phyloP scores from a whole-genome alignment of 495 filamentous ascomycete genomes.

The Tuber magnatum region DNA sequence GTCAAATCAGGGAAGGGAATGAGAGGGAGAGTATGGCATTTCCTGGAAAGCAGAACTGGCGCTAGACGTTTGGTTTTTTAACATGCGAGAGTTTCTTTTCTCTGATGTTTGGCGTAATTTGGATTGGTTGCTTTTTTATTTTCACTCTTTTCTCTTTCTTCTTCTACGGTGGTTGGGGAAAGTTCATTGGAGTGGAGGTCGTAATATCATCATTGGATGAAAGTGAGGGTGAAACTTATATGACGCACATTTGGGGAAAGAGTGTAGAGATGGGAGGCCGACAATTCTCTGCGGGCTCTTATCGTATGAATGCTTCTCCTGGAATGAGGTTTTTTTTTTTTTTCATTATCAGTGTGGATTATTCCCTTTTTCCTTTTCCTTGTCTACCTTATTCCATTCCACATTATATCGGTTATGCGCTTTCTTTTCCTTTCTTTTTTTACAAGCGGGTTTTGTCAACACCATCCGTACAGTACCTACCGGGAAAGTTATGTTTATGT shows the following conservation, averaged over 20 bases:
- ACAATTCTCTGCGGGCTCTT: not conserved
- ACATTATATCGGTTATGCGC: not conserved
- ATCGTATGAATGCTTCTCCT: conserved; percentile 1
- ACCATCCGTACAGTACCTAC: not conserved
- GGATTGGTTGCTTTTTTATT: conserved; percentile 25
- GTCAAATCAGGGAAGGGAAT: conserved; percentile 28
- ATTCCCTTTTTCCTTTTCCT: not conserved
- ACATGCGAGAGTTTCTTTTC: conserved; percentile 8
- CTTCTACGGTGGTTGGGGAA: not conserved
- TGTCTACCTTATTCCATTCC: not conserved
- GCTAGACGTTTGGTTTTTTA: conserved; percentile 17
- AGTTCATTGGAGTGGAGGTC: not conserved
- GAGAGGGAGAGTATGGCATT: conserved; percentile 31
- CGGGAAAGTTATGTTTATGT: not conserved
- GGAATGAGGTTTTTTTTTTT: not conserved
- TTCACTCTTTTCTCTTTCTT: conserved; percentile 13
- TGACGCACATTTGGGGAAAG: not conserved
- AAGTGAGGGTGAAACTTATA: not conserved
- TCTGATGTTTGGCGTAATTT: conserved; percentile 35
- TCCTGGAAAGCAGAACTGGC: conserved; percentile 28
- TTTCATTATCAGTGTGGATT: no score
- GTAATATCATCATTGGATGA: not conserved
- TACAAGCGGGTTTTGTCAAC: not conserved
- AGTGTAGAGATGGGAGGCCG: conserved; percentile 1
- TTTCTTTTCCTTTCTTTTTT: not conserved